Conservation (phyloP, 1,284 basidiomycete species). For the Puccinia brachypodii region DNA sequence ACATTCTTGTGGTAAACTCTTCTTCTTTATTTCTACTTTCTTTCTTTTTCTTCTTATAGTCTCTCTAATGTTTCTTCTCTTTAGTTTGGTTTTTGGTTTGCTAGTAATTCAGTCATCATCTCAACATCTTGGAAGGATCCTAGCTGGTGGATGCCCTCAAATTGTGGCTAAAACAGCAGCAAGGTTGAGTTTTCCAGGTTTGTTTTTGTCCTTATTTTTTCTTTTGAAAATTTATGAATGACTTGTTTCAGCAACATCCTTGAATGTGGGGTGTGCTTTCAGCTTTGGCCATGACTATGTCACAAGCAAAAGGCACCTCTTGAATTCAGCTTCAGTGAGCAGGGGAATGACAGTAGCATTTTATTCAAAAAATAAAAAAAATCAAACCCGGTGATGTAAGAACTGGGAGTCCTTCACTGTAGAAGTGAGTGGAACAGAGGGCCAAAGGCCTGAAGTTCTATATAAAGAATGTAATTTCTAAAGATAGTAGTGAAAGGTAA, state of each 20-base stretch:
- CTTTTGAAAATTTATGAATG: not conserved
- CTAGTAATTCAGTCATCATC: no score
- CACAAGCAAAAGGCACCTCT: not conserved
- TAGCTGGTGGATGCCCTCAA: not conserved
- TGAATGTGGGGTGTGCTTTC: not conserved
- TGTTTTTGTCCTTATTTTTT: not conserved
- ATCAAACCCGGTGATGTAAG: no score
- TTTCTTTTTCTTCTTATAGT: no score
- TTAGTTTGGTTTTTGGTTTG: no score
- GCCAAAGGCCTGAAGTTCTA: no score
- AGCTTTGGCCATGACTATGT: not conserved
- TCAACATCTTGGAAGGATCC: not conserved
- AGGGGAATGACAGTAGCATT: slow-evolving; percentile 10
- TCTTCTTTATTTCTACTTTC: no score
- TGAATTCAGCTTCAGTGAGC: not conserved
- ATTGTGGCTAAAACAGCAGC: slow-evolving; percentile 1
- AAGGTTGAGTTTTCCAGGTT: not conserved
- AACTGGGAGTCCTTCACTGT: no score
- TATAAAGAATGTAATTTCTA: no score
- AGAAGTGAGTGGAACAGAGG: no score
- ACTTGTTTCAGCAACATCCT: not conserved
- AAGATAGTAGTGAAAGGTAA: no score
- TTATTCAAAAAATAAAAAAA: slow-evolving; percentile 5
- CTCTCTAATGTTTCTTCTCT: no score
- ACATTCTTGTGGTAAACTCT: no score